These are phyloP conservation scores for Calocybe cyanea DNA, from an alignment of 768 basidiomycete species.

Conservation along the genomic window DNA sequence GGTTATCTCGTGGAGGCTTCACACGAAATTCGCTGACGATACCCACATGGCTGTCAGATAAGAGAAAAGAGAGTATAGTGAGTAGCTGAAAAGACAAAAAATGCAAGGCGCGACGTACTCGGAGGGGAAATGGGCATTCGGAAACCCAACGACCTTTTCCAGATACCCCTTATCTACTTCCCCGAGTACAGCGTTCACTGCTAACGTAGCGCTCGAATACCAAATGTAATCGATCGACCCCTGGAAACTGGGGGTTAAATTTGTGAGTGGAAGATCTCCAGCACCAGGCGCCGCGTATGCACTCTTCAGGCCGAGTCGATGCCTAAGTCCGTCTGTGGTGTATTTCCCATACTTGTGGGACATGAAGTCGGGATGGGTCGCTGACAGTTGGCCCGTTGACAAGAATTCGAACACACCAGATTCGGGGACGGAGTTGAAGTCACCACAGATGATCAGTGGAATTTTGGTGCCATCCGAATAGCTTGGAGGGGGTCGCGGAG, in stretches of 20 bases:
- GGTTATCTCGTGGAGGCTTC: conserved; percentile 58
- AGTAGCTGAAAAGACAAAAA: conserved; percentile 12
- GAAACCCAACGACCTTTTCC: conserved; percentile 92
- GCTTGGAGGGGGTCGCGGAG: conserved; percentile 47
- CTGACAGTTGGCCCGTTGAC: conserved; percentile 60
- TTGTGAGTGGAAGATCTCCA: conserved; percentile 70
- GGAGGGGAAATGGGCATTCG: conserved; percentile 93
- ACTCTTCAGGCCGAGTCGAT: conserved; percentile 78
- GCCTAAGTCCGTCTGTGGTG: conserved; percentile 84
- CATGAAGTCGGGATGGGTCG: conserved; percentile 90
- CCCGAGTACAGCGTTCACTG: conserved; percentile 80
- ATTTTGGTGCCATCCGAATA: conserved; percentile 88
- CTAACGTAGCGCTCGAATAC: conserved; percentile 73
- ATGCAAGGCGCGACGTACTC: conserved; percentile 60
- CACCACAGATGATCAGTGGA: conserved; percentile 88
- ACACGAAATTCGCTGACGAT: conserved; percentile 75
- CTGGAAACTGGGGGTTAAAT: conserved; percentile 84
- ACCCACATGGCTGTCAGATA: conserved; percentile 58
- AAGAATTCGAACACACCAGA: conserved; percentile 94
- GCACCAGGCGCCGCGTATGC: conserved; percentile 59
- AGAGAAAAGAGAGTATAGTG: neutral
- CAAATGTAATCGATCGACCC: conserved; percentile 93
- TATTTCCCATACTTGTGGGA: conserved; percentile 87
- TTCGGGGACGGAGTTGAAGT: conserved; percentile 86
- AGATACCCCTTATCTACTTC: conserved; percentile 84